Conservation (phyloP, 768 basidiomycete species). For the Tricholoma hemisulphureum region DNA sequence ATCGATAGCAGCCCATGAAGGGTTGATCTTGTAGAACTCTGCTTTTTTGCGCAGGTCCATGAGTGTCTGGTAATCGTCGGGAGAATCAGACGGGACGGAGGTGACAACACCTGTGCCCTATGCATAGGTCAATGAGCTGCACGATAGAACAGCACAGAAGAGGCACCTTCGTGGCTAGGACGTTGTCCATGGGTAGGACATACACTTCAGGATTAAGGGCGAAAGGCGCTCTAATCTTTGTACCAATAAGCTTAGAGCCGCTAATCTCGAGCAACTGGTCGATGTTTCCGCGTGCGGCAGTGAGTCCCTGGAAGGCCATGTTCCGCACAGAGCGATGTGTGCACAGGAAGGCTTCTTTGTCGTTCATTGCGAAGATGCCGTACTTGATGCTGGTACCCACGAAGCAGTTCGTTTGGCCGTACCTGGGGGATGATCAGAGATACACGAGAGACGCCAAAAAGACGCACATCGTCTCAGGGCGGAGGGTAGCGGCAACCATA, state of each 20-base stretch:
- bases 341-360: constrained; percentile 84
- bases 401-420: constrained; percentile 98
- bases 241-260: constrained; percentile 80
- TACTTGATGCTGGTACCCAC: constrained; percentile 90
- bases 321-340: constrained; percentile 92
- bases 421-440: constrained; percentile 46
- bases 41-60: constrained; percentile 94
- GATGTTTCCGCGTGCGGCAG: constrained; percentile 67
- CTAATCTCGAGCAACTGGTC: constrained; percentile 74
- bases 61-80: constrained; percentile 90
- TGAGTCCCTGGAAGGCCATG: constrained; percentile 93
- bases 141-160: not conserved
- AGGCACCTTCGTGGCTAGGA: constrained; percentile 87
- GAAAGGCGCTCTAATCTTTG: constrained; percentile 87
- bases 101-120: constrained; percentile 98
- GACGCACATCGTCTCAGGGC: constrained; percentile 93
- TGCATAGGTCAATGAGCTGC: not conserved
- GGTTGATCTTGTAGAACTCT: constrained; percentile 93
- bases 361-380: constrained; percentile 85
- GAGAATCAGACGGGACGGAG: constrained; percentile 97
- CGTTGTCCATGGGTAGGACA: constrained; percentile 98
- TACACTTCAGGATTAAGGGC: constrained; percentile 83
- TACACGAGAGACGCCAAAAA: constrained; percentile 7
- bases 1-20: constrained; percentile 81
- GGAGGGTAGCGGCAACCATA: constrained; percentile 92